Evolutionary conservation across 441 rosid genomes (phyloP).

Genomic region (Breynia disticha): DNA sequence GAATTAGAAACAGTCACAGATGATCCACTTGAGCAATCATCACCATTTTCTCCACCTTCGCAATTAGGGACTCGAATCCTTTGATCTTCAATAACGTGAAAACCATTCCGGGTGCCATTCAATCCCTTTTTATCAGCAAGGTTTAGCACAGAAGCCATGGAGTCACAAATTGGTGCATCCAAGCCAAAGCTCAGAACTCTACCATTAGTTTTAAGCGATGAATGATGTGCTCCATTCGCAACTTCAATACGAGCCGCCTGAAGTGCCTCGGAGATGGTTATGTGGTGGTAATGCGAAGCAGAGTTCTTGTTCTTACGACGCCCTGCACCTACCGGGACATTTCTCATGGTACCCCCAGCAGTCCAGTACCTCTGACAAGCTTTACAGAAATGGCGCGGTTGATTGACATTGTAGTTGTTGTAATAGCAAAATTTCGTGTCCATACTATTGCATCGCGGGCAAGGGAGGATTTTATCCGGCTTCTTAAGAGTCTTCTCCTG

Average conservation of each 20-base stretch:
- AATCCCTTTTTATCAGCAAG: slow-evolving; percentile 34
- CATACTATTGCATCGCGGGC: slow-evolving; percentile 90
- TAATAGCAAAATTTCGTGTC: slow-evolving; percentile 89
- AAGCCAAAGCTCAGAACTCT: slow-evolving; percentile 56
- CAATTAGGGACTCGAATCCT: slow-evolving; percentile 13
- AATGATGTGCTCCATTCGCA: slow-evolving; percentile 27
- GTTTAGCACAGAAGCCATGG: slow-evolving; percentile 39
- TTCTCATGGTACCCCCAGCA: slow-evolving; percentile 88
- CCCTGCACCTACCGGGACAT: slow-evolving; percentile 84
- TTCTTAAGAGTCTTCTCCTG: slow-evolving; percentile 58
- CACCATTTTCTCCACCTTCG: slow-evolving; percentile 36
- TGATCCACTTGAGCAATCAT: slow-evolving; percentile 59
- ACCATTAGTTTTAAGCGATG: slow-evolving; percentile 38
- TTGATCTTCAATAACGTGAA: slow-evolving; percentile 25
- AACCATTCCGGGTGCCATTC: slow-evolving; percentile 35
- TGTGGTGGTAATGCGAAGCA: slow-evolving; percentile 49
- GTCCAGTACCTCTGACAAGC: slow-evolving; percentile 96
- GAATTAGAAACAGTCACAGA: slow-evolving; percentile 44
- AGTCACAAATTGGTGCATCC: slow-evolving; percentile 39
- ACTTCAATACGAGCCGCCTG: slow-evolving; percentile 51
- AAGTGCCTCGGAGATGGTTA: slow-evolving; percentile 71
- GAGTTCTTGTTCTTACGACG: slow-evolving; percentile 81
- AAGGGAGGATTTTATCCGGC: slow-evolving; percentile 78
- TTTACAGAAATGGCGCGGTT: slow-evolving; percentile 90
- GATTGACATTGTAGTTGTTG: slow-evolving; percentile 84